Conservation (phyloP, 192 early-diverging fungal genomes). For the Thoreauomyces humboldtii region DNA sequence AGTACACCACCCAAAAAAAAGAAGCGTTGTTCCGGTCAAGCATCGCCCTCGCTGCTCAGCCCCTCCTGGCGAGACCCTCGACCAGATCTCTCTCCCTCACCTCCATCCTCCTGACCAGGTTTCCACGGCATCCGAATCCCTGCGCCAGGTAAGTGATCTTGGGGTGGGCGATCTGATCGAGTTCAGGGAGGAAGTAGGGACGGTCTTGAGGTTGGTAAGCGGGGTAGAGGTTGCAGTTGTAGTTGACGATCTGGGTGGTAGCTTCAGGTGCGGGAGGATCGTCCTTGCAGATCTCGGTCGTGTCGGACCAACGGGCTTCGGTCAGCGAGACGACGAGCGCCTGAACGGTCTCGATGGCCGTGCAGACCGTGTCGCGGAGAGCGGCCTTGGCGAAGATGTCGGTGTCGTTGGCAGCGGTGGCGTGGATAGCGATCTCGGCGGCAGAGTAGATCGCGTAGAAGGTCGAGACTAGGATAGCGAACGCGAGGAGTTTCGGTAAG, state of each 20-base stretch:
- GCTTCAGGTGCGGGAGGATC: neutral
- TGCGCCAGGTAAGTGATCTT: neutral
- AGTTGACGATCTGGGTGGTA: constrained; percentile 1
- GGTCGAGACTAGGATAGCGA: neutral
- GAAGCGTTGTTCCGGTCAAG: too few species aligned
- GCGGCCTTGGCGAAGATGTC: neutral
- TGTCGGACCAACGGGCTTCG: neutral
- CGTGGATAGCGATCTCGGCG: neutral
- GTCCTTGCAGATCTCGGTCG: neutral
- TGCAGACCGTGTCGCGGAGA: neutral
- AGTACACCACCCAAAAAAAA: too few species aligned
- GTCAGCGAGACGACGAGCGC: neutral
- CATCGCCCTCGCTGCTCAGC: neutral
- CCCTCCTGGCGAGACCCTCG: neutral
- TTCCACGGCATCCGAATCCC: neutral
- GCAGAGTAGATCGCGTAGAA: neutral
- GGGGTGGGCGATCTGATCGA: neutral
- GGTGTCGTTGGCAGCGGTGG: neutral
- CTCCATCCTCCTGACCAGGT: neutral
- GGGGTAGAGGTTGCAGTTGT: constrained; percentile 5
- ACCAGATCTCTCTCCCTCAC: neutral
- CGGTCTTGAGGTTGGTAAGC: constrained; percentile 2
- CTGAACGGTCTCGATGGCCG: neutral
- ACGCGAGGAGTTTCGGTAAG: too few species aligned
- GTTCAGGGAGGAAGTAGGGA: neutral